These are phyloP conservation scores for Xylaria sp. DNA, from an alignment of 2,329 filamentous ascomycete genomes.

Conservation along the genomic window DNA sequence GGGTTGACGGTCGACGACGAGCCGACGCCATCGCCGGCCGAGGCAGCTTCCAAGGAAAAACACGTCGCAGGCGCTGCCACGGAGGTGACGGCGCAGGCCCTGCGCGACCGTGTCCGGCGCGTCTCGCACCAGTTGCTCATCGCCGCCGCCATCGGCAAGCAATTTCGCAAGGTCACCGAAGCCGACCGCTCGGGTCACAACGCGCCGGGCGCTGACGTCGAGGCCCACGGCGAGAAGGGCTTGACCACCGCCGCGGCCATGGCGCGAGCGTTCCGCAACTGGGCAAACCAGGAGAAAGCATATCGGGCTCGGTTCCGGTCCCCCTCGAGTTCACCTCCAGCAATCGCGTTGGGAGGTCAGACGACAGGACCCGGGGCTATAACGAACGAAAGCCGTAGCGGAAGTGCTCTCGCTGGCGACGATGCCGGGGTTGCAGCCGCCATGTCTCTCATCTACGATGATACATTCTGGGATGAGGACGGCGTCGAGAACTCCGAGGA, in stretches of 20 bases:
- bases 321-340: constrained; percentile 14
- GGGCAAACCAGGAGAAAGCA: constrained; percentile 26
- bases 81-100: constrained; percentile 5
- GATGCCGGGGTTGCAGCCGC: constrained; percentile 3
- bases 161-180: constrained; percentile 37
- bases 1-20: constrained; percentile 18
- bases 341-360: not conserved
- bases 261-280: constrained; percentile 37
- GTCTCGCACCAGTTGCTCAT: constrained; percentile 40
- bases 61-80: not conserved
- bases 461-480: not conserved
- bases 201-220: constrained; percentile 29
- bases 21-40: constrained; percentile 28
- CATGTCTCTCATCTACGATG: constrained; percentile 5
- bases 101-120: constrained; percentile 38
- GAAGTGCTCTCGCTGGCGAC: constrained; percentile 18
- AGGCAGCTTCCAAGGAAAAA: constrained; percentile 21
- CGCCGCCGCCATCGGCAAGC: constrained; percentile 39
- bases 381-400: constrained; percentile 14
- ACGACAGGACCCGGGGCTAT: constrained; percentile 22
- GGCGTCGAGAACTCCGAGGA: constrained; percentile 15
- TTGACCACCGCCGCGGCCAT: constrained; percentile 35
- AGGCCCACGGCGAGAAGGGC: constrained; percentile 31
- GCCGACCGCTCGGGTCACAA: constrained; percentile 30
- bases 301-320: constrained; percentile 5